These are phyloP conservation scores for Chlorophyllum brunneum DNA, from an alignment of 768 basidiomycete genomes.

Conservation along the genomic window DNA sequence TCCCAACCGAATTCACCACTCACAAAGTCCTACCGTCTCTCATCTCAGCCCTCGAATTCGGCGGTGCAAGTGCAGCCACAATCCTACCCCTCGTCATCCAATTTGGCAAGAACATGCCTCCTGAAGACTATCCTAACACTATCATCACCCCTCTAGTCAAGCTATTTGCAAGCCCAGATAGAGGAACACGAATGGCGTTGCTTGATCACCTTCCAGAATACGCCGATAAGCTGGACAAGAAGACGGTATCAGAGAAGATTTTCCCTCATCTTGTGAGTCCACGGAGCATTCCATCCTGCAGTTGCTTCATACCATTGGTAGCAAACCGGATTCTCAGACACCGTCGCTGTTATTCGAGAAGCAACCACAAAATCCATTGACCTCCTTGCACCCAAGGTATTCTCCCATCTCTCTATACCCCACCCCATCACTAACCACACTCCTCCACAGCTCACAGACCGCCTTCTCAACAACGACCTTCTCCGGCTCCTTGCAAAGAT, in stretches of 20 bases:
- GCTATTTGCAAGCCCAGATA: conserved; percentile 84
- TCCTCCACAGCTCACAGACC: conserved; percentile 67
- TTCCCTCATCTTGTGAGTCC: conserved; percentile 85
- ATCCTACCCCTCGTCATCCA: conserved; percentile 85
- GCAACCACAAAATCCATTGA: conserved; percentile 89
- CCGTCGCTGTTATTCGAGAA: conserved; percentile 90
- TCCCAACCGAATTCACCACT: conserved; percentile 83
- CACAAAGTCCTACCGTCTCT: conserved; percentile 88
- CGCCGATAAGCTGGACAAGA: conserved; percentile 83
- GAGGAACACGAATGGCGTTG: conserved; percentile 91
- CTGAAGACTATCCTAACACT: conserved; percentile 63
- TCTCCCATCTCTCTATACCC: conserved; percentile 6
- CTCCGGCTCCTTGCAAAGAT: conserved; percentile 89
- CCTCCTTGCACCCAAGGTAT: conserved; percentile 79
- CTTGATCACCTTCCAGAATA: conserved; percentile 84
- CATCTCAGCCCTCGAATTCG: conserved; percentile 71
- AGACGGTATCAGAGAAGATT: conserved; percentile 79
- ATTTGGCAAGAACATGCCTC: conserved; percentile 67
- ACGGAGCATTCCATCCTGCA: neutral
- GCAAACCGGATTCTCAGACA: conserved; percentile 97
- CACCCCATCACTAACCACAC: neutral
- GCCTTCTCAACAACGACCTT: conserved; percentile 94
- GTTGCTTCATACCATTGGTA: conserved; percentile 24
- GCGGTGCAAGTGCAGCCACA: conserved; percentile 68
- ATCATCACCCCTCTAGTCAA: conserved; percentile 80